These are phyloP conservation scores for Boechera retrofracta DNA, from an alignment of 345 rosid genomes.

Conservation along the genomic window DNA sequence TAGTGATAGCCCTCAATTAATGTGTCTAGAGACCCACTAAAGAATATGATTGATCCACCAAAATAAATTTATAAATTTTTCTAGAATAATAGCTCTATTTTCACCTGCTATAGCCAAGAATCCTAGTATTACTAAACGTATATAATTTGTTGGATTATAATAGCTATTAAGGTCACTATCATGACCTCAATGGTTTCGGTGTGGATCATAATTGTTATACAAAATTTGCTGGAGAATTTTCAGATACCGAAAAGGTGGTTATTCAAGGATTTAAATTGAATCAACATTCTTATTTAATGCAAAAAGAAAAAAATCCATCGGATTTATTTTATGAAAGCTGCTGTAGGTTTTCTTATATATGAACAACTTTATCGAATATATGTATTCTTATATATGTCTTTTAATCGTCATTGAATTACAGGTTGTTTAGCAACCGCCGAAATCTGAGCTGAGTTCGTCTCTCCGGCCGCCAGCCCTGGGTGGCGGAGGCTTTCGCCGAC, in stretches of 20 bases:
- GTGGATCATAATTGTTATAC: background rate
- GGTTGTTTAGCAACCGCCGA: too few relatives aligned
- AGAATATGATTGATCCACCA: slow-evolving; percentile 25
- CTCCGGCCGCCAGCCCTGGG: too few relatives aligned
- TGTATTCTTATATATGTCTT: too few relatives aligned
- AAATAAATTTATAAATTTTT: background rate
- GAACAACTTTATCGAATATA: background rate
- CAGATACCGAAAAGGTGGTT: background rate
- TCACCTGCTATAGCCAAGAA: slow-evolving; percentile 7
- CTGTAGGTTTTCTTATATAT: background rate
- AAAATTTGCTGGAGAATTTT: background rate
- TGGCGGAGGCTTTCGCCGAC: too few relatives aligned
- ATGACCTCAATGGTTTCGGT: slow-evolving; percentile 10
- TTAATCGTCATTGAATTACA: too few relatives aligned
- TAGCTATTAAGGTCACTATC: slow-evolving; percentile 20
- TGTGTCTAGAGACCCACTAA: slow-evolving; percentile 13
- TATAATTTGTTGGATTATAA: slow-evolving; percentile 1
- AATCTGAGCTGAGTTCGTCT: too few relatives aligned
- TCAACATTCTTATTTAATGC: slow-evolving; percentile 8
- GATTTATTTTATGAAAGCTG: background rate
- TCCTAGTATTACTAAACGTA: slow-evolving; percentile 20
- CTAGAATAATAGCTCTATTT: slow-evolving; percentile 13
- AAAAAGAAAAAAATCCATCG: background rate
- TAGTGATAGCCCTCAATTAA: slow-evolving; percentile 11
- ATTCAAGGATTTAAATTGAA: background rate